Evolutionary conservation across 345 rosid genomes (phyloP).

Genomic region (Euphorbia peplus): DNA sequence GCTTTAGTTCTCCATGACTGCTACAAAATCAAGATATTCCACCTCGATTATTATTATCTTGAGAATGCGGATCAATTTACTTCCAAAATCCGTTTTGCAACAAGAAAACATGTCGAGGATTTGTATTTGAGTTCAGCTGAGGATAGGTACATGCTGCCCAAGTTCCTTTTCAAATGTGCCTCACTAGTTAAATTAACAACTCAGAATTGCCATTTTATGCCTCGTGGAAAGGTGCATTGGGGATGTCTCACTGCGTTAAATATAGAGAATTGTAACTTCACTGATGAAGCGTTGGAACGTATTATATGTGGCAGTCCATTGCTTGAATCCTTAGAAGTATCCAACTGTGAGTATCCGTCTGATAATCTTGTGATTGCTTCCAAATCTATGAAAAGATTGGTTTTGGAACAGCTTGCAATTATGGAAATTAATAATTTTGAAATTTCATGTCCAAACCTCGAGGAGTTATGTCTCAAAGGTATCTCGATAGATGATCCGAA

Average conservation of each 20-base stretch:
- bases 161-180: neutral
- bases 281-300: neutral
- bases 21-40: neutral
- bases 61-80: neutral
- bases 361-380: neutral
- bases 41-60: too few species aligned
- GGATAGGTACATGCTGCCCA: neutral
- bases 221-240: neutral
- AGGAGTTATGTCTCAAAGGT: neutral
- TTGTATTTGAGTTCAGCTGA: neutral
- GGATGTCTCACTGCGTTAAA: neutral
- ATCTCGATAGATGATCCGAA: too few species aligned
- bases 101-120: neutral
- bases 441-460: constrained; percentile 7
- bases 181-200: neutral
- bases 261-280: neutral
- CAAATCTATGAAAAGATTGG: neutral
- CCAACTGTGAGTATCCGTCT: neutral
- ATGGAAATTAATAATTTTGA: too few species aligned
- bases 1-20: neutral
- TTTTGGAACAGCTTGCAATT: neutral
- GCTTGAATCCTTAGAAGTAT: neutral
- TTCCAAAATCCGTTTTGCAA: neutral
- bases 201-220: neutral
- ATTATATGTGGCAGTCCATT: neutral